Percentiles rank a stretch among this genome's conserved stretches.
phyloP scores from a whole-genome alignment of 2,329 filamentous ascomycete genomes.

The Akanthomyces lecanii region DNA sequence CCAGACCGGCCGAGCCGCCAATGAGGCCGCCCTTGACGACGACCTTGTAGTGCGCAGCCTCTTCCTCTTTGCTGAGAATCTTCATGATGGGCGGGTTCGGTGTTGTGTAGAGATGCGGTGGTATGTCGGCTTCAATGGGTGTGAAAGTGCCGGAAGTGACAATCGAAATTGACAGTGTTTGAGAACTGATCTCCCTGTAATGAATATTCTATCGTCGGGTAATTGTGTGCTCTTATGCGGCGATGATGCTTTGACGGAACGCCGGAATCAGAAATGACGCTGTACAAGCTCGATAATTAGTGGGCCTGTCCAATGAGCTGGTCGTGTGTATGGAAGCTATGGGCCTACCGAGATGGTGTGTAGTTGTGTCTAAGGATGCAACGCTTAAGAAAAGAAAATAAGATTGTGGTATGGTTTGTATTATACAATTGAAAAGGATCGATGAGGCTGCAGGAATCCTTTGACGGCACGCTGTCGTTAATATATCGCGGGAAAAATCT shows the following conservation, averaged over 20 bases:
- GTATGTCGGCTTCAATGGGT: not conserved
- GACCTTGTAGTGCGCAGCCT: constrained; percentile 74
- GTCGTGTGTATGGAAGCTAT: not conserved
- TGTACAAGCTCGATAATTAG: constrained; percentile 2
- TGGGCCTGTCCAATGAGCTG: constrained; percentile 6
- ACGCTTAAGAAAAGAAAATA: not conserved
- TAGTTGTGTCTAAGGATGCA: not conserved
- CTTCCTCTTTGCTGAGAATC: constrained; percentile 91
- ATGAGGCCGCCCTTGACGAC: constrained; percentile 76
- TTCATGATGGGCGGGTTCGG: constrained; percentile 62
- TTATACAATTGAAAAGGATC: not conserved
- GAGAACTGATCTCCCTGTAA: not conserved
- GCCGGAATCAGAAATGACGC: constrained; percentile 9
- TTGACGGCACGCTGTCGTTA: not conserved
- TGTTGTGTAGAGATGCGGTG: not conserved
- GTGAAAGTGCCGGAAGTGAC: not conserved
- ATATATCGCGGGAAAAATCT: constrained; percentile 2
- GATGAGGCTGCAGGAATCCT: not conserved
- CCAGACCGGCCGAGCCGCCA: constrained; percentile 67
- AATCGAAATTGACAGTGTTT: not conserved
- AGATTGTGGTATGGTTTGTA: not conserved
- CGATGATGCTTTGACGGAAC: constrained; percentile 1
- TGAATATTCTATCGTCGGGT: not conserved
- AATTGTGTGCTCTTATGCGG: not conserved
- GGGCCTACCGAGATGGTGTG: not conserved